These are phyloP conservation scores for Paecilomyces formosus DNA, from an alignment of 2,329 filamentous ascomycete species.

Conservation along the genomic window DNA sequence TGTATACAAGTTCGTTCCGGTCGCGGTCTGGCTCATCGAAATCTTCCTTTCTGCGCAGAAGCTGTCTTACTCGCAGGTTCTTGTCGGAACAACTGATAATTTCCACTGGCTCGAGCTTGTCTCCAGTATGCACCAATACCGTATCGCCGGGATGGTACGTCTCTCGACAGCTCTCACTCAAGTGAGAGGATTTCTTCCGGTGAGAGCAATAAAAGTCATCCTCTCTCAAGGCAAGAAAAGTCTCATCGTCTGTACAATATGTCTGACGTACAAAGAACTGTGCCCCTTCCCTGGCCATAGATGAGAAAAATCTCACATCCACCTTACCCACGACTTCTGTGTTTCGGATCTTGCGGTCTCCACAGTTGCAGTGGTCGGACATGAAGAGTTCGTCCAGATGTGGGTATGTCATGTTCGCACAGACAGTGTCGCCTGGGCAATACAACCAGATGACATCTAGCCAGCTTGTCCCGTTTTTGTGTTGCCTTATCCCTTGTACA, in stretches of 20 bases:
- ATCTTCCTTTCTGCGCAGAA: constrained; percentile 43
- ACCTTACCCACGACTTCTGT: constrained; percentile 53
- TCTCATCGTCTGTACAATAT: constrained; percentile 53
- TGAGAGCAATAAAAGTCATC: constrained; percentile 50
- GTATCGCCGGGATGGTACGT: constrained; percentile 51
- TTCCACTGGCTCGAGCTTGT: constrained; percentile 54
- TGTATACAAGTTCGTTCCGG: constrained; percentile 48
- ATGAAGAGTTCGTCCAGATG: constrained; percentile 68
- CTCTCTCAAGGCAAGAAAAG: constrained; percentile 53
- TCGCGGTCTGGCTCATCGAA: constrained; percentile 33
- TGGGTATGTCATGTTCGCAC: constrained; percentile 60
- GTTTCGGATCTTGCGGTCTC: constrained; percentile 43
- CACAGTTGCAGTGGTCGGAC: constrained; percentile 68
- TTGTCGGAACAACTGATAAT: constrained; percentile 36
- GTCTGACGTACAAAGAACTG: constrained; percentile 65
- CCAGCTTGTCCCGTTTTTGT: constrained; percentile 26
- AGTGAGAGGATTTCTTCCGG: constrained; percentile 6
- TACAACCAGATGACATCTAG: constrained; percentile 72
- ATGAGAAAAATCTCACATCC: constrained; percentile 50
- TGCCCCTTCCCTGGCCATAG: constrained; percentile 32
- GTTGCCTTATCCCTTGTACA: constrained; percentile 50
- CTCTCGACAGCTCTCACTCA: neutral
- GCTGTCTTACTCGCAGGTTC: constrained; percentile 41
- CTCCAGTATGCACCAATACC: constrained; percentile 41
- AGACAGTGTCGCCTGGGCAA: constrained; percentile 61